phyloP scores from a whole-genome alignment of 805 yeast genomes.

The Wickerhamomyces mucosus region DNA sequence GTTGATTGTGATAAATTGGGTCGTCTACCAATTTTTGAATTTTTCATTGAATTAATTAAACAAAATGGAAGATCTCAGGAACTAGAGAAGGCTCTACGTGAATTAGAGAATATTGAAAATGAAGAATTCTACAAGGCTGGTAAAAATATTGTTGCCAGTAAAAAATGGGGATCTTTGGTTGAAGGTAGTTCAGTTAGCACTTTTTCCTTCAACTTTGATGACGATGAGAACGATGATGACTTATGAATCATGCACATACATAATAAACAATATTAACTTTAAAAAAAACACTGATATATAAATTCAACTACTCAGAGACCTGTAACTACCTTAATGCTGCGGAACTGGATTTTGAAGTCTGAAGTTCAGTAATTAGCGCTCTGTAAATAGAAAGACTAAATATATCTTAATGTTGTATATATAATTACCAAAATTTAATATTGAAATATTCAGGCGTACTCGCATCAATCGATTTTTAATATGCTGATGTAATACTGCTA shows the following conservation, averaged over 20 bases:
- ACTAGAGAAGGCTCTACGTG: conserved; percentile 24
- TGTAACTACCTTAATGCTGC: no score
- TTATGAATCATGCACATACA: background rate
- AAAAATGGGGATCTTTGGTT: conserved; percentile 42
- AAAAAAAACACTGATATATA: no score
- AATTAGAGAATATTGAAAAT: conserved; percentile 26
- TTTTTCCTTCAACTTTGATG: conserved; percentile 16
- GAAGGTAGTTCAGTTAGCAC: conserved; percentile 1
- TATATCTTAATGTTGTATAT: no score
- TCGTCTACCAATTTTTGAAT: conserved; percentile 51
- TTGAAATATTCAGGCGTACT: no score
- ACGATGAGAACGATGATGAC: conserved; percentile 18
- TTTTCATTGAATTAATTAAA: conserved; percentile 43
- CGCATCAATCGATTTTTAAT: no score
- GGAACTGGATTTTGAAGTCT: no score
- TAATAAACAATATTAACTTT: no score
- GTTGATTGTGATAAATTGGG: conserved; percentile 20
- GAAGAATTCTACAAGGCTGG: conserved; percentile 17
- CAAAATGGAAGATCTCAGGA: conserved; percentile 26
- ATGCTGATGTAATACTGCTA: no score
- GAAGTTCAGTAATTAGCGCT: no score
- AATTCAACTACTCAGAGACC: no score
- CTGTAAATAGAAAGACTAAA: no score
- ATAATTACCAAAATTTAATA: no score
- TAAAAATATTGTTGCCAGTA: conserved; percentile 28